Percentiles rank a stretch among this genome's conserved stretches.
Evolutionary conservation across 371 early-diverging fungal species (phyloP).

Genomic region (Capillidium heterosporum): DNA sequence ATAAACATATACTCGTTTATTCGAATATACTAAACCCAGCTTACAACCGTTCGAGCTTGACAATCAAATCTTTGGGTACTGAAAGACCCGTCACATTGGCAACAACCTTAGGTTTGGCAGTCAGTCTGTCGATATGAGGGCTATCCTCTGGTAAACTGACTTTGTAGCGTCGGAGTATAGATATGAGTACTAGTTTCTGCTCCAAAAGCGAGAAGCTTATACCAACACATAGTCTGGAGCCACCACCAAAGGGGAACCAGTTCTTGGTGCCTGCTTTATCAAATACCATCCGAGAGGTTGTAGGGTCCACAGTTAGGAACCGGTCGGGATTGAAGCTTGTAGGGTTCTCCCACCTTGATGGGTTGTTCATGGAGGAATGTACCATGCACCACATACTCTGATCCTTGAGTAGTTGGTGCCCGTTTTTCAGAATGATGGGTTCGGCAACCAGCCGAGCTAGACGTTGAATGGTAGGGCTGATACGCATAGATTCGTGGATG

Average conservation of each 20-base stretch:
- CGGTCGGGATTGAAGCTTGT: constrained; percentile 24
- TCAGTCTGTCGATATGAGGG: too few species aligned
- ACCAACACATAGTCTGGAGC: constrained; percentile 15
- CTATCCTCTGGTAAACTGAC: too few species aligned
- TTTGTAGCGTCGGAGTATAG: constrained; percentile 6
- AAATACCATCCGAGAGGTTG: too few species aligned
- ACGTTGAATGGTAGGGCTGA: background rate
- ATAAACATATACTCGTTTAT: too few species aligned
- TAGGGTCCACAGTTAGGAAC: constrained; percentile 12
- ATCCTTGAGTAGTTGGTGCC: background rate
- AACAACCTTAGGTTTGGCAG: too few species aligned
- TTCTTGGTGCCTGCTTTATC: too few species aligned
- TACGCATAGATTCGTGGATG: background rate
- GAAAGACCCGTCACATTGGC: too few species aligned
- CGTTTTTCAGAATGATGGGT: background rate
- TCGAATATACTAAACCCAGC: too few species aligned
- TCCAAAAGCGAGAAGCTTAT: constrained; percentile 14
- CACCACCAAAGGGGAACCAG: constrained; percentile 6
- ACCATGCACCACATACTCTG: background rate
- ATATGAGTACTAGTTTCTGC: constrained; percentile 12
- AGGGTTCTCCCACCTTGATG: constrained; percentile 8
- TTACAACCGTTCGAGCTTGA: too few species aligned
- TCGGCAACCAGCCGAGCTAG: background rate
- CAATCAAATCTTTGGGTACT: too few species aligned
- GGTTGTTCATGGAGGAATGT: background rate